Conservation (phyloP, 2,329 filamentous ascomycete genomes). For the Fusarium burgessii region DNA sequence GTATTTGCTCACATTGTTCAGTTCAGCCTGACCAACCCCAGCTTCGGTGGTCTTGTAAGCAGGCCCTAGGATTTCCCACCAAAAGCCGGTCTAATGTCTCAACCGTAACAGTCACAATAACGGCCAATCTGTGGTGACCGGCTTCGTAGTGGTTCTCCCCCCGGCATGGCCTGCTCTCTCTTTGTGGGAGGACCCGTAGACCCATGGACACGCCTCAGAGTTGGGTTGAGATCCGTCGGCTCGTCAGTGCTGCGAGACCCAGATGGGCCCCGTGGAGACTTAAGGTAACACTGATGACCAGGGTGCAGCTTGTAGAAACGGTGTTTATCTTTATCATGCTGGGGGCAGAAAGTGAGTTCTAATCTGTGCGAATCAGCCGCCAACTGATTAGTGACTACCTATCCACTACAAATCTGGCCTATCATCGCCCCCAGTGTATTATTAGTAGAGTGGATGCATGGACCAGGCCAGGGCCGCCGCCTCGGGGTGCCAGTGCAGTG, state of each 20-base stretch:
- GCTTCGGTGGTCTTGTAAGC: conserved; percentile 6
- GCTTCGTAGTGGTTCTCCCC: conserved; percentile 32
- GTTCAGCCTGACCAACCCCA: conserved; percentile 3
- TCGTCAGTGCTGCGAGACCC: conserved; percentile 56
- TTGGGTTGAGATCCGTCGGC: conserved; percentile 55
- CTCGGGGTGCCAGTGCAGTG: conserved; percentile 53
- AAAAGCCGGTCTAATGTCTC: conserved; percentile 20
- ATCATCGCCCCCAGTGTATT: conserved; percentile 53
- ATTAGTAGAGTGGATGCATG: conserved; percentile 51
- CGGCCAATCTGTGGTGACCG: conserved; percentile 30
- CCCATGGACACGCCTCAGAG: conserved; percentile 51
- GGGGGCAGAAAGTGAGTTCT: not conserved
- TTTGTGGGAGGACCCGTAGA: conserved; percentile 47
- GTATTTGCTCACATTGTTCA: conserved; percentile 2
- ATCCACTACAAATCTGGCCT: conserved; percentile 40
- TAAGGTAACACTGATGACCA: conserved; percentile 49
- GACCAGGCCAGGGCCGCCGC: conserved; percentile 53
- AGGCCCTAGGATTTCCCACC: conserved; percentile 23
- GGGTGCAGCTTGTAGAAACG: conserved; percentile 50
- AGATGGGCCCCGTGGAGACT: conserved; percentile 54
- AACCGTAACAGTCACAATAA: conserved; percentile 9
- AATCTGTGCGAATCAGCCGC: conserved; percentile 14
- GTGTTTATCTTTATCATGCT: conserved; percentile 43
- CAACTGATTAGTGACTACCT: conserved; percentile 45
- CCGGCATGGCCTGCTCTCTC: conserved; percentile 36